Base-by-base conservation (phyloP, 805 yeast genomes). In the Myxozyma neglecta region DNA sequence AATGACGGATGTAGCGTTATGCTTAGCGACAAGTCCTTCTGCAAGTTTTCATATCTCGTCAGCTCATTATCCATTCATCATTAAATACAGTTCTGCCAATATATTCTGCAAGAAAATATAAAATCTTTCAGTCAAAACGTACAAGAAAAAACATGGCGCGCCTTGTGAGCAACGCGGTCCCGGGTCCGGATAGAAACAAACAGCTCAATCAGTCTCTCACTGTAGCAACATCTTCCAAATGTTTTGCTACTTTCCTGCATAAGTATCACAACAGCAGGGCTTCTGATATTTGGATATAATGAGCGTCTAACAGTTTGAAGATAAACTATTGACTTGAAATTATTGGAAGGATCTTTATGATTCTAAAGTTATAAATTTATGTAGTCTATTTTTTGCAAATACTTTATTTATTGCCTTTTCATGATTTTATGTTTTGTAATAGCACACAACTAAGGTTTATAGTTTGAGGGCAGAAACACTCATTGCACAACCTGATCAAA, bases 1-100 rank as follows among this genome's bases (percentile, higher is more conserved):
- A 86, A 94, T 39, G 98, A 91, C 56, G 99, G 99, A 76, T 93
- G 99, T 59, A 94, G 86, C 50, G 97, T 92, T 69, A 94, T 81
- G 74, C 89, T 90, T 62, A 94, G 82, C 68, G 97, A 88, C 68
- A 94, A 84, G 77, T 94, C 98, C 77, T 94, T 94, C 71, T 80
- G 74, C 32, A 34, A 39, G 16, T 8, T 13, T 37, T 44, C 6
- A 48, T 44, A 45, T 43, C 10, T 46, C 48, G 47, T 10, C 13
- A 6, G 20, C 9, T 39, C 32, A 47, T 39, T 11, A n/a, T 37
- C 53, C 13, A 18, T 35, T 36, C 44, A 20, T 7, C 35, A 13
- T 16, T 29, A 3, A 13, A 20, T 39, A n/a, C 40, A 14, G 13
- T 16, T 29, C 9, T 48, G 18, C 45, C 37, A 34, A n/a, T 18